Base-by-base conservation (phyloP, 805 yeast genomes). In the Cyberlindnera samutprakarnensis region DNA sequence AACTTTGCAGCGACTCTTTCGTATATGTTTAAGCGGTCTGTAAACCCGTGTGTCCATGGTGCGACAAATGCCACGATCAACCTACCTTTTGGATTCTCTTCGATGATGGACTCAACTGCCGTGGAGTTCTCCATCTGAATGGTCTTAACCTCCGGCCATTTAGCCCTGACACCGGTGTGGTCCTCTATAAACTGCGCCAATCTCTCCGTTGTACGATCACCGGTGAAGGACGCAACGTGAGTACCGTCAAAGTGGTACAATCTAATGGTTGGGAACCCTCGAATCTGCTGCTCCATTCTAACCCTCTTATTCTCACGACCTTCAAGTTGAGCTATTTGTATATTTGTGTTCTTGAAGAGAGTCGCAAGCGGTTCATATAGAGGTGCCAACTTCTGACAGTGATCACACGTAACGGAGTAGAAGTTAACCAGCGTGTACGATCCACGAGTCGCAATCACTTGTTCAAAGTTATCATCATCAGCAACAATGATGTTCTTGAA, bases 221-320 rank as follows among this genome's bases (percentile, higher is more conserved):
- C 44, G 0, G 34, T 22, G 43, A 57, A 74, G 2, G 56, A 50
- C 0, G 54, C 59, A 5, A 68, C 56, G 33, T 57, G 53, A 29
- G 60, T 63, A 2, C 70, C 68, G 25, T 56, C 54, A 29, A 57
- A 56, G 21, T 65, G 52, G 37, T 70, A 65, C 6, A 75, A 44
- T 41, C 65, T 62, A 30, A 76, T 36, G 1, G 68, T 57, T 2
- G 84, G 84, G 46, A 59, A 76, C 14, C 60, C 62, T 9, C 42
- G 37, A 4, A 75, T 55, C 12, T 47, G 43, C 36, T 72, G 71
- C 29, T 63, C 48, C 21, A 43, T 44, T 23, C 64, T 52, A 6
- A 71, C 50, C 13, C 61, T 46, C 23, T 46, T 49, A 40, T 59
- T 59, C 10, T 43, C 35, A 10, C 51, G 46, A 2, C 57, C 67